Conservation (phyloP, 345 rosid genomes). For the Combretum micranthum region DNA sequence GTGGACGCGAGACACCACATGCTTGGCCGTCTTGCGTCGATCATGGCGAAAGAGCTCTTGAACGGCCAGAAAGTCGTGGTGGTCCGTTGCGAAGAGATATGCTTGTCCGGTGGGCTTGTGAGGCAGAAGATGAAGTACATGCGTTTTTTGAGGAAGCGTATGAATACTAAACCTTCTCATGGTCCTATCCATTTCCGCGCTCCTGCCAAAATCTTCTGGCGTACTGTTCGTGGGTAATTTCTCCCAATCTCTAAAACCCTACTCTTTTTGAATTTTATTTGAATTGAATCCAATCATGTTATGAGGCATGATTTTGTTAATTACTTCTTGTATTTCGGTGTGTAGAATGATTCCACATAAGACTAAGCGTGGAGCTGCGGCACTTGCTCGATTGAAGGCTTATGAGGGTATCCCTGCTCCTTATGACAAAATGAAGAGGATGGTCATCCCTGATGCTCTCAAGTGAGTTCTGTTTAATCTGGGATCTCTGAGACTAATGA, state of each 20-base stretch:
- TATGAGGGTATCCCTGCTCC: slow-evolving; percentile 83
- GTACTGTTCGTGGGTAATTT: slow-evolving; percentile 24
- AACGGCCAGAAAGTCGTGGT: slow-evolving; percentile 32
- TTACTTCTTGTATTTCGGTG: too few species aligned
- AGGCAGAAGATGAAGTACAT: slow-evolving; percentile 92
- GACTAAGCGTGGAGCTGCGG: slow-evolving; percentile 82
- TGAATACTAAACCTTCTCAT: slow-evolving; percentile 32
- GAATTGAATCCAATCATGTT: too few species aligned
- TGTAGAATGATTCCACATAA: slow-evolving; percentile 80
- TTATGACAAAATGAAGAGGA: slow-evolving; percentile 72
- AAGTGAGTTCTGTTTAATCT: slow-evolving; percentile 35
- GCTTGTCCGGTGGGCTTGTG: slow-evolving; percentile 45
- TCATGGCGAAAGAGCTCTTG: slow-evolving; percentile 25
- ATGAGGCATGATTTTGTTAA: neutral
- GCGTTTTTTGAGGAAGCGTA: slow-evolving; percentile 76
- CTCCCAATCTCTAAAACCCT: neutral
- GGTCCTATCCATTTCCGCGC: slow-evolving; percentile 35
- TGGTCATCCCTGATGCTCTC: slow-evolving; percentile 92
- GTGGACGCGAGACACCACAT: slow-evolving; percentile 87
- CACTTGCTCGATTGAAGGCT: slow-evolving; percentile 69
- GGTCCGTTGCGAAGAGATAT: slow-evolving; percentile 29
- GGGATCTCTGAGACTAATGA: neutral
- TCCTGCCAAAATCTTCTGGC: slow-evolving; percentile 31
- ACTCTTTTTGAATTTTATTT: too few species aligned
- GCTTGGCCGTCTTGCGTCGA: slow-evolving; percentile 64